A percentile compares a stretch with the other conserved stretches of the same genome.
Evolutionary conservation across 768 basidiomycete genomes (phyloP).

Genomic region (Phylloporus arenicola): DNA sequence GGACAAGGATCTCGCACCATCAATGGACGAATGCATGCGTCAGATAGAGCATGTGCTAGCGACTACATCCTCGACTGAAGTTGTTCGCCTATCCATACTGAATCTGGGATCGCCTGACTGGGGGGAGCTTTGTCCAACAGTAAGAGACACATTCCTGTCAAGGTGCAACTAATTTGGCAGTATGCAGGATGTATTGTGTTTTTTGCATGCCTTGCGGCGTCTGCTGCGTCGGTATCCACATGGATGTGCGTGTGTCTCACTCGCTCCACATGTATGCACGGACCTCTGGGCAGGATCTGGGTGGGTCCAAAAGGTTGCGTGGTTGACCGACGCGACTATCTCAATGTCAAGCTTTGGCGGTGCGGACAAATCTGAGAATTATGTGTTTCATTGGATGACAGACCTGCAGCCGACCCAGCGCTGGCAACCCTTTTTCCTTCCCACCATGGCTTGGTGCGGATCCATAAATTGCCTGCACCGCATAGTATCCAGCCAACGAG

Average conservation of each 20-base stretch:
- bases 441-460: slow-evolving; percentile 79
- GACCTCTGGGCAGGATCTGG: slow-evolving; percentile 57
- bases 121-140: slow-evolving; percentile 58
- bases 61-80: slow-evolving; percentile 29
- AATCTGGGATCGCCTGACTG: slow-evolving; percentile 59
- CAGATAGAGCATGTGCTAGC: slow-evolving; percentile 27
- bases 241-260: slow-evolving; percentile 61
- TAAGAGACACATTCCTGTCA: slow-evolving; percentile 28
- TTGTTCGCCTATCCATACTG: slow-evolving; percentile 57
- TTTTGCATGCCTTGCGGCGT: slow-evolving; percentile 63
- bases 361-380: slow-evolving; percentile 32
- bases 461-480: slow-evolving; percentile 71
- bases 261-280: slow-evolving; percentile 58
- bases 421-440: slow-evolving; percentile 69
- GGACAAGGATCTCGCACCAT: slow-evolving; percentile 11
- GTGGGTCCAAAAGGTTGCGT: slow-evolving; percentile 75
- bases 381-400: slow-evolving; percentile 6
- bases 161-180: slow-evolving; percentile 2
- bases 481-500: slow-evolving; percentile 73
- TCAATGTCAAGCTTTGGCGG: slow-evolving; percentile 76
- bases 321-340: slow-evolving; percentile 72
- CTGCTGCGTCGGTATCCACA: slow-evolving; percentile 53
- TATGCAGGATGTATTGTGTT: slow-evolving; percentile 59
- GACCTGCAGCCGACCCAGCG: slow-evolving; percentile 63
- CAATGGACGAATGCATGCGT: slow-evolving; percentile 22